These are phyloP conservation scores for Russula earlei DNA, from an alignment of 768 basidiomycete species.

Conservation along the genomic window DNA sequence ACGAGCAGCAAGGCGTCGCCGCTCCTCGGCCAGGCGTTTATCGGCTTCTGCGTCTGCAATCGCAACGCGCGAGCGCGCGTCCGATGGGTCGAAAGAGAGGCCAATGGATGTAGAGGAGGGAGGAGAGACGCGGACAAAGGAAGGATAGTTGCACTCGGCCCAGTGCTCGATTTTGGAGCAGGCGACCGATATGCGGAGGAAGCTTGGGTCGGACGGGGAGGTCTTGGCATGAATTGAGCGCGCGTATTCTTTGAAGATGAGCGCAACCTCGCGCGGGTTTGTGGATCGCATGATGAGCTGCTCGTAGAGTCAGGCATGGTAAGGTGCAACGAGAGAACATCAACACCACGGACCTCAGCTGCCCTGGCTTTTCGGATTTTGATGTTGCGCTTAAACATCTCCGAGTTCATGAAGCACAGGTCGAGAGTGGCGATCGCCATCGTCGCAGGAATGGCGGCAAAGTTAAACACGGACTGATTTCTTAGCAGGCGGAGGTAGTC, in stretches of 20 bases:
- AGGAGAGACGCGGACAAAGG: slow-evolving; percentile 51
- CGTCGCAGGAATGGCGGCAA: slow-evolving; percentile 86
- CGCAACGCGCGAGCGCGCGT: slow-evolving; percentile 49
- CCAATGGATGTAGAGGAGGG: background rate
- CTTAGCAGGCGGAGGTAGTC: slow-evolving; percentile 83
- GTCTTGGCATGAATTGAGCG: slow-evolving; percentile 78
- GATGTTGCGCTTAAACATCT: slow-evolving; percentile 78
- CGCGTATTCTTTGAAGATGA: slow-evolving; percentile 77
- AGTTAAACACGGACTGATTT: slow-evolving; percentile 91
- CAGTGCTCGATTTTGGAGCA: slow-evolving; percentile 88
- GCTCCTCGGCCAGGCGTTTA: slow-evolving; percentile 31
- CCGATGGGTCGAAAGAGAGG: slow-evolving; percentile 35
- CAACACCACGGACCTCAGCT: slow-evolving; percentile 47
- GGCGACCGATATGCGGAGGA: slow-evolving; percentile 70
- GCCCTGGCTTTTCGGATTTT: slow-evolving; percentile 94
- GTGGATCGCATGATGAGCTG: slow-evolving; percentile 89
- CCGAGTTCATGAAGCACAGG: slow-evolving; percentile 87
- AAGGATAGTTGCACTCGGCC: slow-evolving; percentile 89
- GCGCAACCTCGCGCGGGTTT: slow-evolving; percentile 85
- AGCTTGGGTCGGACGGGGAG: slow-evolving; percentile 75
- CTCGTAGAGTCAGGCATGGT: background rate
- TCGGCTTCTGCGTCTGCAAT: slow-evolving; percentile 34
- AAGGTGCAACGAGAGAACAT: background rate
- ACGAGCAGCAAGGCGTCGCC: slow-evolving; percentile 23
- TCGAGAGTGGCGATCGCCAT: slow-evolving; percentile 96